phyloP scores from a whole-genome alignment of 139 green algal species.

The Micractinium conductrix region DNA sequence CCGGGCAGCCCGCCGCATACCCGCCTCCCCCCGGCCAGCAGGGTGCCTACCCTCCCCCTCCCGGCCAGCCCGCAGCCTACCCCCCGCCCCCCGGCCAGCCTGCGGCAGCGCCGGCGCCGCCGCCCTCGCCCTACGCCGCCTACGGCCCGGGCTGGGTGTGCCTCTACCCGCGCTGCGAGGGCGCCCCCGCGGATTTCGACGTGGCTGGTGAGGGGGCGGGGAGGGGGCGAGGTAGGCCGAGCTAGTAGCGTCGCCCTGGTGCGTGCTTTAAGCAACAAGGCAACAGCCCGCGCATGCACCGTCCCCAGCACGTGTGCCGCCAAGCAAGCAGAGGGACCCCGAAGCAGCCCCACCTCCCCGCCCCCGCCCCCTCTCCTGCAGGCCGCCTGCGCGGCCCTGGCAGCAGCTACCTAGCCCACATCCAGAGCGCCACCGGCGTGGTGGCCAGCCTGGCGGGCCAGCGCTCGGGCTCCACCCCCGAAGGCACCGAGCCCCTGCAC shows the following conservation, averaged over 20 bases:
- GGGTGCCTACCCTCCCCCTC: too few relatives aligned
- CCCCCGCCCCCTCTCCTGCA: too few relatives aligned
- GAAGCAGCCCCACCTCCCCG: too few relatives aligned
- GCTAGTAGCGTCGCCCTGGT: too few relatives aligned
- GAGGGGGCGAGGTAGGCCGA: too few relatives aligned
- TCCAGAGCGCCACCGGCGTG: neutral
- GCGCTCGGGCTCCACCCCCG: neutral
- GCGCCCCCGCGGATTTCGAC: constrained; percentile 1
- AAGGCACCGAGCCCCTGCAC: constrained; percentile 20
- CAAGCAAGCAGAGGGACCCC: too few relatives aligned
- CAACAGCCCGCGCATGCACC: too few relatives aligned
- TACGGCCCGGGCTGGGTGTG: constrained; percentile 5
- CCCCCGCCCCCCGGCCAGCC: neutral
- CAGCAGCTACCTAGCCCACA: constrained; percentile 34
- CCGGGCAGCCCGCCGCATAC: neutral
- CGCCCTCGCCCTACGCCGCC: neutral
- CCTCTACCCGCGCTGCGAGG: constrained; percentile 21
- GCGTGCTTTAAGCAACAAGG: too few relatives aligned
- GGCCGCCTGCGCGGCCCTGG: constrained; percentile 8
- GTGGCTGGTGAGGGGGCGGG: too few relatives aligned
- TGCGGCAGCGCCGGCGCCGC: neutral
- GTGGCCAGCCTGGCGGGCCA: neutral
- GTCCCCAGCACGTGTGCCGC: too few relatives aligned
- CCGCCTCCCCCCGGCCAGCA: neutral
- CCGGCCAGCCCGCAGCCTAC: neutral